Evolutionary conservation across 768 basidiomycete genomes (phyloP).

Genomic region (Mycena crocata): DNA sequence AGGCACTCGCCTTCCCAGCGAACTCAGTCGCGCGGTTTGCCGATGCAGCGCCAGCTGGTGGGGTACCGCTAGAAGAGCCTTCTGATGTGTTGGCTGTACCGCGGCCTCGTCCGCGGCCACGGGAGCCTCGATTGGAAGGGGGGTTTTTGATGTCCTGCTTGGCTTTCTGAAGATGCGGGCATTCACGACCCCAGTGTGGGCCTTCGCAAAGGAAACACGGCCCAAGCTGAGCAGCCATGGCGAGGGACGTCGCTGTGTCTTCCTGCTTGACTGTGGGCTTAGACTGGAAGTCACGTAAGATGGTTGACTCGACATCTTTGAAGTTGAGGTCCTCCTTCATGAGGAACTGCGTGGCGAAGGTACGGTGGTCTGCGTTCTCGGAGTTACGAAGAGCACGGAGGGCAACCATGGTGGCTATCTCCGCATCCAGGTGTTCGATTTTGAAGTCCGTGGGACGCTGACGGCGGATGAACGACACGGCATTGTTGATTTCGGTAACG

Average conservation of each 20-base stretch:
- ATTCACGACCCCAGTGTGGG: constrained; percentile 15
- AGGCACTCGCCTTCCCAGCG: constrained; percentile 29
- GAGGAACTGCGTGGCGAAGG: constrained; percentile 9
- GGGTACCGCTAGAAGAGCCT: neutral
- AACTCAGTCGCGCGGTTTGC: constrained; percentile 20
- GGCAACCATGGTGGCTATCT: constrained; percentile 22
- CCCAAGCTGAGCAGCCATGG: constrained; percentile 21
- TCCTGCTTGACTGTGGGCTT: constrained; percentile 15
- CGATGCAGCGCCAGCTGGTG: neutral
- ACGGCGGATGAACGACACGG: constrained; percentile 5
- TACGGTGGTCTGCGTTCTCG: neutral
- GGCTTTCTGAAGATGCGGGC: neutral
- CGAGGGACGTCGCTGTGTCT: neutral
- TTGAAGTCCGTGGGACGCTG: neutral
- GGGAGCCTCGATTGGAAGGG: neutral
- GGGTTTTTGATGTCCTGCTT: neutral
- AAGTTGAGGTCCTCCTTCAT: constrained; percentile 21
- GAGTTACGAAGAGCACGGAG: constrained; percentile 20
- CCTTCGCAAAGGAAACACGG: constrained; percentile 26
- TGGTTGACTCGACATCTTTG: constrained; percentile 13
- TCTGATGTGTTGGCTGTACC: constrained; percentile 2
- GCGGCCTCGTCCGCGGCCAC: constrained; percentile 5
- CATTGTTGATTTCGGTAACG: neutral
- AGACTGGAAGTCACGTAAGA: constrained; percentile 10
- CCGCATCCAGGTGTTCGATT: constrained; percentile 13